Conservation (phyloP, 2,329 filamentous ascomycete species). For the Claviceps purpurea region DNA sequence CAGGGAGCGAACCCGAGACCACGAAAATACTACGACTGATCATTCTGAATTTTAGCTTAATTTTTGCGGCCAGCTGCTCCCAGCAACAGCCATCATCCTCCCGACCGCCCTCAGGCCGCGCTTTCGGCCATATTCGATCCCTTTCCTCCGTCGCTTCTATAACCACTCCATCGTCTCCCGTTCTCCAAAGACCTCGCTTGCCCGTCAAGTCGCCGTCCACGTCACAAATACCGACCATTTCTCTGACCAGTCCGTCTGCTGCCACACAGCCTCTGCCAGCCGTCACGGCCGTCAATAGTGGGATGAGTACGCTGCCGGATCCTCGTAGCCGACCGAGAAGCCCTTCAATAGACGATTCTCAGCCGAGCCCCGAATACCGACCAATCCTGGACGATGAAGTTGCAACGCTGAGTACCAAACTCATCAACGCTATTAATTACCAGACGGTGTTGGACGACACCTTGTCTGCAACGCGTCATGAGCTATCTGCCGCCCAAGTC, state of each 20-base stretch:
- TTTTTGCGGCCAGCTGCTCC: slow-evolving; percentile 39
- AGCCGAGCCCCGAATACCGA: slow-evolving; percentile 27
- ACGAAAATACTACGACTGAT: slow-evolving; percentile 9
- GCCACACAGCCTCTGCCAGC: slow-evolving; percentile 20
- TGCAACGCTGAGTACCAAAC: slow-evolving; percentile 80
- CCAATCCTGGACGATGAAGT: slow-evolving; percentile 59
- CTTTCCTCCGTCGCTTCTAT: slow-evolving; percentile 39
- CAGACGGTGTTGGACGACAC: slow-evolving; percentile 86
- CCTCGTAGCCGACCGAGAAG: slow-evolving; percentile 42
- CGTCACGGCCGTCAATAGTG: slow-evolving; percentile 38
- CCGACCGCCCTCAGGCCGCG: slow-evolving; percentile 15
- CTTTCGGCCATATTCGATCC: slow-evolving; percentile 37
- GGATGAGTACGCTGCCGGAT: slow-evolving; percentile 57
- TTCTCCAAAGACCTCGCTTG: slow-evolving; percentile 19
- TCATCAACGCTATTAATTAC: slow-evolving; percentile 95
- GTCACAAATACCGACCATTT: slow-evolving; percentile 25
- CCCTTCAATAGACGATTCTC: slow-evolving; percentile 19
- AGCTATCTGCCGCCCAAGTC: slow-evolving; percentile 60
- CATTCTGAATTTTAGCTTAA: slow-evolving; percentile 28
- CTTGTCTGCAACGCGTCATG: slow-evolving; percentile 67
- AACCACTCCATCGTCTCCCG: slow-evolving; percentile 19
- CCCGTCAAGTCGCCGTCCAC: slow-evolving; percentile 24
- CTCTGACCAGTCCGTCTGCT: slow-evolving; percentile 15
- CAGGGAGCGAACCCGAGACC: neutral
- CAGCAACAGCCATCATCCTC: slow-evolving; percentile 21